phyloP scores from a whole-genome alignment of 140 eudicot genomes.

The Artemisia princeps region DNA sequence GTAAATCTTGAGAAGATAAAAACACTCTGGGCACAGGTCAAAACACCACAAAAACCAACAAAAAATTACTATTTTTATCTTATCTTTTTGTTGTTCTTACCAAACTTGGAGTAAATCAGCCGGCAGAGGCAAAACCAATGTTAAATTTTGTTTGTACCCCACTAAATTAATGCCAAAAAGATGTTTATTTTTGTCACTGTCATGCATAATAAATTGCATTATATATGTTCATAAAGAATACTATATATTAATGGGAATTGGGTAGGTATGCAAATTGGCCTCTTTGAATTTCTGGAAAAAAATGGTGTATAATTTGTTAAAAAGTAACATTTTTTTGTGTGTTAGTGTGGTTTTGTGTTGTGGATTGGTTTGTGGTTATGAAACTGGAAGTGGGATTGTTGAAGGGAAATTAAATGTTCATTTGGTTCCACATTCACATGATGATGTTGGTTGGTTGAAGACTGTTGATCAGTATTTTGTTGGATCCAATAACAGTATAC shows the following conservation, averaged over 20 bases:
- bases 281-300: slow-evolving; percentile 17
- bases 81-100: slow-evolving; percentile 3
- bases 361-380: slow-evolving; percentile 39
- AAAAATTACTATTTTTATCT: not conserved
- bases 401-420: slow-evolving; percentile 82
- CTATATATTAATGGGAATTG: slow-evolving; percentile 18
- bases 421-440: slow-evolving; percentile 93
- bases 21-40: slow-evolving; percentile 1
- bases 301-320: slow-evolving; percentile 19
- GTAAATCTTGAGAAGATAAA: slow-evolving; percentile 21
- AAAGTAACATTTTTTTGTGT: slow-evolving; percentile 11
- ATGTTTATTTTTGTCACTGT: slow-evolving; percentile 9
- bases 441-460: slow-evolving; percentile 98
- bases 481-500: slow-evolving; percentile 77
- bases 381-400: slow-evolving; percentile 57
- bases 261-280: slow-evolving; percentile 21
- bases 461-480: slow-evolving; percentile 90
- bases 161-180: slow-evolving; percentile 18
- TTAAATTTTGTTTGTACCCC: slow-evolving; percentile 20
- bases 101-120: slow-evolving; percentile 25
- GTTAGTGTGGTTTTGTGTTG: slow-evolving; percentile 26
- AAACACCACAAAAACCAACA: not conserved
- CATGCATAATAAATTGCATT: not conserved
- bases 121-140: slow-evolving; percentile 39
- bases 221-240: not conserved